These are phyloP conservation scores for Leptographium galeiforme DNA, from an alignment of 2,329 filamentous ascomycete genomes.

Conservation along the genomic window DNA sequence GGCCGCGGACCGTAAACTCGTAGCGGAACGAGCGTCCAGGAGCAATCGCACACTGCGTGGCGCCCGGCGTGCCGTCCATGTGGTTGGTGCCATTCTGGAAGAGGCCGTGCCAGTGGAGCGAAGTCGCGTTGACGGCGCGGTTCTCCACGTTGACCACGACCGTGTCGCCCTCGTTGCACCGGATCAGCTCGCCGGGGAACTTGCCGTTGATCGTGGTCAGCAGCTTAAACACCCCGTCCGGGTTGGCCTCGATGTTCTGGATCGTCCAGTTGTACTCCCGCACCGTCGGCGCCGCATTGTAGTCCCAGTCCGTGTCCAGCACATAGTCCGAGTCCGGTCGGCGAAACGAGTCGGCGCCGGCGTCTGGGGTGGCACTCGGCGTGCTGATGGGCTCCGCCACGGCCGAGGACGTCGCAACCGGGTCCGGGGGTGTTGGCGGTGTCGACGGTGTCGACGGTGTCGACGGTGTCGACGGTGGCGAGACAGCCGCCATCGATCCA, in stretches of 20 bases:
- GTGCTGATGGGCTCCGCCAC: slow-evolving; percentile 44
- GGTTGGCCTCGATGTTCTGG: slow-evolving; percentile 46
- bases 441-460: neutral
- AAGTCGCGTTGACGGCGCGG: slow-evolving; percentile 46
- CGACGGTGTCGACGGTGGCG: neutral
- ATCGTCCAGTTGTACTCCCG: slow-evolving; percentile 50
- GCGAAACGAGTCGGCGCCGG: slow-evolving; percentile 16
- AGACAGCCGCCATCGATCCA: neutral
- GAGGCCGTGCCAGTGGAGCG: slow-evolving; percentile 58
- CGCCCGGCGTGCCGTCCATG: slow-evolving; percentile 52
- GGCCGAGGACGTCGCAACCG: slow-evolving; percentile 34
- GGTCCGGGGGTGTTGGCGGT: neutral
- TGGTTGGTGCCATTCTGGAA: slow-evolving; percentile 63
- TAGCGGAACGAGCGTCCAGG: slow-evolving; percentile 46
- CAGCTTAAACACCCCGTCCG: slow-evolving; percentile 52
- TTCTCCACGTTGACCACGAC: slow-evolving; percentile 56
- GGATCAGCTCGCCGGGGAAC: slow-evolving; percentile 61
- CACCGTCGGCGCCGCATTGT: slow-evolving; percentile 30
- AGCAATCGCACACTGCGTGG: slow-evolving; percentile 47
- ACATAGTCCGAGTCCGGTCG: slow-evolving; percentile 35
- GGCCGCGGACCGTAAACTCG: slow-evolving; percentile 14
- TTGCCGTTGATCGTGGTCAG: slow-evolving; percentile 58
- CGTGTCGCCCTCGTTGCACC: slow-evolving; percentile 60
- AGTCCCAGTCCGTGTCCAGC: slow-evolving; percentile 43
- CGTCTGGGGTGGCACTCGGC: slow-evolving; percentile 33